Conservation (phyloP, 208 protist species). For the Wallacemonas sp. region DNA sequence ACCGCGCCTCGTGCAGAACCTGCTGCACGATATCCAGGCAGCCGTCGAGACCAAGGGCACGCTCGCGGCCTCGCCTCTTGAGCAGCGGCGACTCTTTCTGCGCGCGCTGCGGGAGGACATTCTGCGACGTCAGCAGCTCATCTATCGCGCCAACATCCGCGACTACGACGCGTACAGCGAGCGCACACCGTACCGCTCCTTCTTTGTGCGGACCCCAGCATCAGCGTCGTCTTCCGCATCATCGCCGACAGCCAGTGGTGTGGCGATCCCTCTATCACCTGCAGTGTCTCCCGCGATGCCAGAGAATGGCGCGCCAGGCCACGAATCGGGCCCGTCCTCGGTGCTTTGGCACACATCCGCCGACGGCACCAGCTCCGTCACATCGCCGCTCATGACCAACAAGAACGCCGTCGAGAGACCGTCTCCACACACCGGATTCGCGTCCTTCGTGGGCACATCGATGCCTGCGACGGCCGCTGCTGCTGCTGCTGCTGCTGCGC, state of each 20-base stretch:
- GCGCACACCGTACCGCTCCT: slow-evolving; percentile 13
- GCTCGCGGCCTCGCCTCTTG: slow-evolving; percentile 35
- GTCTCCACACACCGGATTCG: not conserved
- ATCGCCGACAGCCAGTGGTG: too few relatives aligned
- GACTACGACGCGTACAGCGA: slow-evolving; percentile 49
- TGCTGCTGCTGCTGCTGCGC: not conserved
- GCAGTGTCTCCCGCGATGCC: too few relatives aligned
- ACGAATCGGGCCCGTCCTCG: too few relatives aligned
- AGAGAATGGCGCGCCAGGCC: too few relatives aligned
- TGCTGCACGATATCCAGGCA: slow-evolving; percentile 46
- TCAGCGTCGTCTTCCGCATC: too few relatives aligned
- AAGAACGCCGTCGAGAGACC: not conserved
- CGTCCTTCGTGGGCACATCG: not conserved
- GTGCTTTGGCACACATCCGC: not conserved
- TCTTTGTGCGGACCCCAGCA: not conserved
- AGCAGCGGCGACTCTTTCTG: slow-evolving; percentile 50
- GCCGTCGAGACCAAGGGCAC: slow-evolving; percentile 39
- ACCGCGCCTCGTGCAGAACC: slow-evolving; percentile 8
- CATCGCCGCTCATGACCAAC: not conserved
- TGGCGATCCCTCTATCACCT: too few relatives aligned
- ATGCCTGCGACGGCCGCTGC: not conserved
- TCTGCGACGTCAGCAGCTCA: slow-evolving; percentile 23
- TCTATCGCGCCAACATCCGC: slow-evolving; percentile 42
- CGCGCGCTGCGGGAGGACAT: slow-evolving; percentile 39
- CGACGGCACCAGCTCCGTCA: not conserved